A percentile compares a stretch with the other conserved stretches of the same genome.
Evolutionary conservation across 2,329 filamentous ascomycete genomes (phyloP).

Genomic region (Trichoderma citrinoviride): DNA sequence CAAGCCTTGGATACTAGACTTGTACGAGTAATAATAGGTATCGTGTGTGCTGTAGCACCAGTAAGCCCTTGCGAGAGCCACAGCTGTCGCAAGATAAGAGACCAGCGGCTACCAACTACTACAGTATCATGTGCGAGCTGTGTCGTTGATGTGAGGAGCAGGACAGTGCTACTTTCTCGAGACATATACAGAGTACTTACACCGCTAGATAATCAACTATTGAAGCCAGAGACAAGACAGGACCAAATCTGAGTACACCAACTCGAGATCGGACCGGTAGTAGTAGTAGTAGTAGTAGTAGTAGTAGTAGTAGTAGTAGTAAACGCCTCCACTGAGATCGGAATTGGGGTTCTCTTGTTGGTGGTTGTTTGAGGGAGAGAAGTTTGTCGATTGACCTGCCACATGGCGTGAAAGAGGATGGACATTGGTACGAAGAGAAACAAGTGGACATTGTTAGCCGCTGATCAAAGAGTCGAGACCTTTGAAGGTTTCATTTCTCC

Average conservation of each 20-base stretch:
- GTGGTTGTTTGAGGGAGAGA: background rate
- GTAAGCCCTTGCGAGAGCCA: constrained; percentile 17
- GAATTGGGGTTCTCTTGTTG: background rate
- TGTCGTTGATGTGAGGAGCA: background rate
- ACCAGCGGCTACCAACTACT: constrained; percentile 3
- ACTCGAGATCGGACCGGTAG: constrained; percentile 8
- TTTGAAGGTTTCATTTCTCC: background rate
- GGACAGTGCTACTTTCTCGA: background rate
- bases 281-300: too few relatives aligned
- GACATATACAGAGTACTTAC: background rate
- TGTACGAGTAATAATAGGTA: too few relatives aligned
- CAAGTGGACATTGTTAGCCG: constrained; percentile 1
- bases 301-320: too few relatives aligned
- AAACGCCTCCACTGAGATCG: background rate
- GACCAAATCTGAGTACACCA: constrained; percentile 11
- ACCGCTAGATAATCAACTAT: constrained; percentile 4
- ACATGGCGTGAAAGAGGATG: constrained; percentile 1
- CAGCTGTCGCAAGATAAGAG: constrained; percentile 15
- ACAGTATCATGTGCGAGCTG: background rate
- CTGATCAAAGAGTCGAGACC: constrained; percentile 18
- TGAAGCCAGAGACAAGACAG: background rate
- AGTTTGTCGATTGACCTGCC: background rate
- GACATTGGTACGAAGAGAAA: background rate
- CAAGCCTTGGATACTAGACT: background rate
- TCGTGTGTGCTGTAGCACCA: too few relatives aligned